Evolutionary conservation across 176 grass and related monocot genomes (phyloP), one percentile per base, ranked within the genome.

Genomic region (Microstegium vimineum): DNA sequence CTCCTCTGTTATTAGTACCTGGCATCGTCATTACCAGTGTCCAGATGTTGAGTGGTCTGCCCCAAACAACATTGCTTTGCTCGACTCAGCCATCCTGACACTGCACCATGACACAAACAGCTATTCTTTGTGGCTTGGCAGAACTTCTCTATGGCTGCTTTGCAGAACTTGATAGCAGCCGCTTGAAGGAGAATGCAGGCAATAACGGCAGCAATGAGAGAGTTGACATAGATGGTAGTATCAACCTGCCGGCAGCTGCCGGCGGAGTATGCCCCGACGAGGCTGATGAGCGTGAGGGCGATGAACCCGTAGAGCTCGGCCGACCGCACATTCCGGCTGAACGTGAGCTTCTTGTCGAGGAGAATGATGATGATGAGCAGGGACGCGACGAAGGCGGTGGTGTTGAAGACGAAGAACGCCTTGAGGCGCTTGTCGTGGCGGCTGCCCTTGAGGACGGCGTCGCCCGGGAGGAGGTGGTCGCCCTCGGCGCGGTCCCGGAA

Each of bases 331-430:
- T 0, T 2, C 0, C 4, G 0, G 18, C 28, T 49, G 15, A 65
- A 3, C 0, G 14, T 8, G 15, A 67, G 65, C 23, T 23, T 75
- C 37, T 15, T 86, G 22, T 60, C 62, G 1, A 81, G 70, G 16
- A 87, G 71, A 37, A 81, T 38, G 49, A 76, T 30, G 37, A 87
- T 27, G 62, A 82, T 69, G 62, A 69, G 30, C 62, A 87, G 20
- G 2, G 85, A 87, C 7, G 78, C 78, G 20, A 87, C 51, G 63
- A 87, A 87, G 10, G 71, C 37, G 0, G 18, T 5, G 62, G 71
- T 37, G 38, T 87, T 87, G 85, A 22, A 87, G 78, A 14, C 2
- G 30, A 87, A 46, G 71, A 87, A 87, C 0, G 65, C 85, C 6
- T 43, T 76, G 5, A 87, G 30, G 37, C 85, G 62, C 6, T 4